Evolutionary conservation across 345 rosid species (phyloP).

Genomic region (Excoecaria agallocha): DNA sequence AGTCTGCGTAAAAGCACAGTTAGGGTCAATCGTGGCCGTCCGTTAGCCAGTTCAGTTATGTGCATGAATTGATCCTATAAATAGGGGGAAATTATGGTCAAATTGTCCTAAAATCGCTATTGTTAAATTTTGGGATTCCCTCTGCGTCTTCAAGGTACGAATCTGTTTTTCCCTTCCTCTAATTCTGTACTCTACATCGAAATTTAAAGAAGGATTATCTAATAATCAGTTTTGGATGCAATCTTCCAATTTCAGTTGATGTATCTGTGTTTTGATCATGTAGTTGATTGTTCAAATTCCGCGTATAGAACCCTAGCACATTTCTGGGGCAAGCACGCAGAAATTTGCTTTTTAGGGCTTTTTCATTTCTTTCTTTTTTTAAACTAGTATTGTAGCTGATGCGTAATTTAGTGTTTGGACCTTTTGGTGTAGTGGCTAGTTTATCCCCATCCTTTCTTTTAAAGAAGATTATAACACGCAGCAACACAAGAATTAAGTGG

Average conservation of each 20-base stretch:
- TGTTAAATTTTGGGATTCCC: neutral
- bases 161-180: neutral
- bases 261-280: neutral
- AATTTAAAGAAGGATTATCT: neutral
- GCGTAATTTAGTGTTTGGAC: neutral
- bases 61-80: conserved; percentile 7
- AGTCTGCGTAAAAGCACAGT: neutral
- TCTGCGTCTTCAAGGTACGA: neutral
- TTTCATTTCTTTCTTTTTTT: no score
- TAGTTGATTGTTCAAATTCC: neutral
- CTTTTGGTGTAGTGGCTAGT: neutral
- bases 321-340: no score
- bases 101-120: neutral
- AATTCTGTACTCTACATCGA: neutral
- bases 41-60: neutral
- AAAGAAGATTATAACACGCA: neutral
- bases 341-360: no score
- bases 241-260: neutral
- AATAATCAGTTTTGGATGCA: neutral
- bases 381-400: no score
- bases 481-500: no score
- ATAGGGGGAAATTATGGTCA: neutral
- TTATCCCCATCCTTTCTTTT: no score
- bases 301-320: neutral
- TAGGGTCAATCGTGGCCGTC: conserved; percentile 11